These are phyloP conservation scores for Magnaporthiopsis incrustans DNA, from an alignment of 2,329 filamentous ascomycete species.

Conservation along the genomic window DNA sequence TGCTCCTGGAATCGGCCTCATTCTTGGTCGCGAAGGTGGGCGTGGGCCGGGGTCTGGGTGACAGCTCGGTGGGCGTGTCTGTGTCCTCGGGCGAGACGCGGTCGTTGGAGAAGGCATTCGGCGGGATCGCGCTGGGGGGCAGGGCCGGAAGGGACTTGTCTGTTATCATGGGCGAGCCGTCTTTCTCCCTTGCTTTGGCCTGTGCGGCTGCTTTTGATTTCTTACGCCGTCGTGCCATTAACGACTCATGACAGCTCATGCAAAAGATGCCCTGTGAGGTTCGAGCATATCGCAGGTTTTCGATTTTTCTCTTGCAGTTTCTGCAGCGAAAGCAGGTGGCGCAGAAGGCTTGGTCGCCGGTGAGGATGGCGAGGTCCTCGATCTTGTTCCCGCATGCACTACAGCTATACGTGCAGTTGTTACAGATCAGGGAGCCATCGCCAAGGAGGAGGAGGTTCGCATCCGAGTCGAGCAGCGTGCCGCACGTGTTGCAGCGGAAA, in stretches of 20 bases:
- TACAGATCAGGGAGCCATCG: slow-evolving; percentile 96
- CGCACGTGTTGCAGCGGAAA: slow-evolving; percentile 95
- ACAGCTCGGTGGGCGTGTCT: slow-evolving; percentile 62
- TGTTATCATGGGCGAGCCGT: slow-evolving; percentile 58
- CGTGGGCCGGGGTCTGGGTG: slow-evolving; percentile 47
- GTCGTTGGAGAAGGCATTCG: slow-evolving; percentile 53
- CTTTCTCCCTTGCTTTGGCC: slow-evolving; percentile 55
- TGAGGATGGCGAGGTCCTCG: slow-evolving; percentile 93
- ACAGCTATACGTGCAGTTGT: slow-evolving; percentile 99
- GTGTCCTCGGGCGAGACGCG: slow-evolving; percentile 49
- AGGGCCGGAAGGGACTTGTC: slow-evolving; percentile 92
- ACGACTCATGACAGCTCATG: slow-evolving; percentile 95
- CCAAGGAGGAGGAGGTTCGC: slow-evolving; percentile 94
- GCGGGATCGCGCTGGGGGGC: slow-evolving; percentile 63
- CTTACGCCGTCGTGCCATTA: slow-evolving; percentile 89
- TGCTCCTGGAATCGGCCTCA: slow-evolving; percentile 48
- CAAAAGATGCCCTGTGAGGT: slow-evolving; percentile 99
- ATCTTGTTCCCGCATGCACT: slow-evolving; percentile 96
- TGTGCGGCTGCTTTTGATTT: slow-evolving; percentile 63
- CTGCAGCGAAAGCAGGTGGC: slow-evolving; percentile 94
- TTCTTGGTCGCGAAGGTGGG: slow-evolving; percentile 37
- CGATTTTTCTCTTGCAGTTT: slow-evolving; percentile 98
- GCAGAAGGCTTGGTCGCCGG: slow-evolving; percentile 96
- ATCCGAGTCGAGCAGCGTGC: slow-evolving; percentile 92
- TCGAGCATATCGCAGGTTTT: slow-evolving; percentile 93